phyloP scores from a whole-genome alignment of 805 yeast genomes.

The Schizosaccharomyces osmophilus region DNA sequence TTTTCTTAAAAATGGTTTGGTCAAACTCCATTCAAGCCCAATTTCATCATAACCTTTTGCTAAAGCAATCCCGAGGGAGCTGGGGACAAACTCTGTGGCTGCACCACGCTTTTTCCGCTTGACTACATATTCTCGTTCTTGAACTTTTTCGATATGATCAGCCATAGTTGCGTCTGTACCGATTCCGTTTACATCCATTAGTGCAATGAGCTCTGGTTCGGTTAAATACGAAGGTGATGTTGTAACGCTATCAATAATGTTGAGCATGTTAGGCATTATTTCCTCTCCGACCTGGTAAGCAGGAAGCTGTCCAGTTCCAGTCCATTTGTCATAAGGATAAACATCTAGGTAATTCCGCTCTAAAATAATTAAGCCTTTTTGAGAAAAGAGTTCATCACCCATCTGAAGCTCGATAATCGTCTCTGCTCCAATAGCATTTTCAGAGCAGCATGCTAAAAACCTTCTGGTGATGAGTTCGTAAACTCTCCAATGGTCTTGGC shows the following conservation, averaged over 20 bases:
- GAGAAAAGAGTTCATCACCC: slow-evolving; percentile 50
- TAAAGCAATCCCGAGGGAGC: slow-evolving; percentile 60
- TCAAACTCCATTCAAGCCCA: slow-evolving; percentile 48
- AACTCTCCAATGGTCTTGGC: slow-evolving; percentile 33
- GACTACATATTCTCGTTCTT: slow-evolving; percentile 36
- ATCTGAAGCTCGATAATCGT: slow-evolving; percentile 43
- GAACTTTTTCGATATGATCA: slow-evolving; percentile 74
- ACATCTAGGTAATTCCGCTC: slow-evolving; percentile 62
- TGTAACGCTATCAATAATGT: slow-evolving; percentile 50
- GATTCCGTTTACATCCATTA: slow-evolving; percentile 92
- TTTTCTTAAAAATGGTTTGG: slow-evolving; percentile 72
- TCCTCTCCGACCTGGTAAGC: slow-evolving; percentile 30
- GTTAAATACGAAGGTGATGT: slow-evolving; percentile 64
- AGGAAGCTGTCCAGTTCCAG: slow-evolving; percentile 37
- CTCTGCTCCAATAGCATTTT: slow-evolving; percentile 60
- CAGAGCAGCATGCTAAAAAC: slow-evolving; percentile 76
- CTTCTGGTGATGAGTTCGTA: slow-evolving; percentile 71
- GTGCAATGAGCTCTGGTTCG: slow-evolving; percentile 69
- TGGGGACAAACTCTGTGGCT: slow-evolving; percentile 33
- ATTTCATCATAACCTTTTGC: slow-evolving; percentile 71
- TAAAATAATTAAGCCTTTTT: slow-evolving; percentile 50
- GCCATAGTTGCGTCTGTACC: slow-evolving; percentile 99
- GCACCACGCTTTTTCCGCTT: slow-evolving; percentile 5
- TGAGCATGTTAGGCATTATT: slow-evolving; percentile 30
- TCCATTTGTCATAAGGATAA: slow-evolving; percentile 62